Conservation (phyloP, 129 eudicot genomes). For the Calendula officinalis region DNA sequence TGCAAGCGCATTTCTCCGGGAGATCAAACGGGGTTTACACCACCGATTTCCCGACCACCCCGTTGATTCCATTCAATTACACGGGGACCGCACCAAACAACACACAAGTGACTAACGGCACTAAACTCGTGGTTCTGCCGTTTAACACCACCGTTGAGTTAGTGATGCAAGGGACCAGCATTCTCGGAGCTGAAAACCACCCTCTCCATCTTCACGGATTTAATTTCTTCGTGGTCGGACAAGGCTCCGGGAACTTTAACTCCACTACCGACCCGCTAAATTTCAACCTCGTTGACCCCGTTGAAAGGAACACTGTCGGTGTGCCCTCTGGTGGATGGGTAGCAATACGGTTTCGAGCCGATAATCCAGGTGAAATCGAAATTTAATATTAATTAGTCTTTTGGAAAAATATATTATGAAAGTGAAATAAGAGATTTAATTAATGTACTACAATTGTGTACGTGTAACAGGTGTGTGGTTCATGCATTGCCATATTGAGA, state of each 20-base stretch:
- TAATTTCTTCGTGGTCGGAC: constrained; percentile 57
- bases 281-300: constrained; percentile 65
- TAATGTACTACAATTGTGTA: background rate
- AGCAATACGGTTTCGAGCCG: constrained; percentile 61
- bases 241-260: constrained; percentile 70
- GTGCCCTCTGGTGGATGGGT: constrained; percentile 87
- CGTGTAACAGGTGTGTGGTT: constrained; percentile 59
- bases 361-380: constrained; percentile 55
- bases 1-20: constrained; percentile 43
- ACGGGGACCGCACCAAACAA: constrained; percentile 69
- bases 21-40: constrained; percentile 46
- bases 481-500: constrained; percentile 78
- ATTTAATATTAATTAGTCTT: background rate
- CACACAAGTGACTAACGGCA: constrained; percentile 47
- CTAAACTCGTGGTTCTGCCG: constrained; percentile 52
- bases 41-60: constrained; percentile 51
- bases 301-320: constrained; percentile 55
- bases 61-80: constrained; percentile 49
- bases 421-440: background rate
- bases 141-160: constrained; percentile 61
- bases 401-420: no score
- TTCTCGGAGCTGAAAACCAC: constrained; percentile 61
- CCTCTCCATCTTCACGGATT: constrained; percentile 67
- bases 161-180: constrained; percentile 67
- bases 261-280: constrained; percentile 46